phyloP scores from a whole-genome alignment of 495 filamentous ascomycete species.

The Tuber magnatum region DNA sequence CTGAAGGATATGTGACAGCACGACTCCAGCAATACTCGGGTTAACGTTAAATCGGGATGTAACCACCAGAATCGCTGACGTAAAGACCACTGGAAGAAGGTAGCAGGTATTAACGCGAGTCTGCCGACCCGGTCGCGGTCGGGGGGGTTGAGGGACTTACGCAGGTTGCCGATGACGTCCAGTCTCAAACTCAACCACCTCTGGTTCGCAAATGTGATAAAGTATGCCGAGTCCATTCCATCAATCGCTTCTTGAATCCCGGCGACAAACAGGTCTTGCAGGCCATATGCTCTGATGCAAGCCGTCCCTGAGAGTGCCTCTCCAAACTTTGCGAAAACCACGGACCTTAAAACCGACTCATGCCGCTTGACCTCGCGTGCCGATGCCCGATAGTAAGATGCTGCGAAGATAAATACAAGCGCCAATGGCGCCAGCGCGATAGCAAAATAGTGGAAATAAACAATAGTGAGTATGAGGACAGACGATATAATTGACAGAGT shows the following conservation, averaged over 20 bases:
- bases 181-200: conserved; percentile 81
- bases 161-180: conserved; percentile 68
- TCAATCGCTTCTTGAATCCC: conserved; percentile 67
- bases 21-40: conserved; percentile 77
- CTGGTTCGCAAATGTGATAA: conserved; percentile 87
- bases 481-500: conserved; percentile 60
- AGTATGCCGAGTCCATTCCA: conserved; percentile 88
- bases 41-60: conserved; percentile 83
- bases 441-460: conserved; percentile 88
- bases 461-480: conserved; percentile 80
- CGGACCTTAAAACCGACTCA: conserved; percentile 78
- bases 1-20: conserved; percentile 82
- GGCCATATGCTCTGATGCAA: conserved; percentile 80
- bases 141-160: background rate
- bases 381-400: conserved; percentile 81
- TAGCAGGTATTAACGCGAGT: background rate
- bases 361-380: conserved; percentile 91
- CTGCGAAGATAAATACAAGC: conserved; percentile 71
- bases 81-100: conserved; percentile 57
- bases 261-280: conserved; percentile 63
- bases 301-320: conserved; percentile 78
- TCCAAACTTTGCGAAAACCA: conserved; percentile 82
- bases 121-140: no score
- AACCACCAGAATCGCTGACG: conserved; percentile 81
- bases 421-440: conserved; percentile 79